Evolutionary conservation across 2,329 filamentous ascomycete species (phyloP).

Genomic region (Teratosphaeria viscida): DNA sequence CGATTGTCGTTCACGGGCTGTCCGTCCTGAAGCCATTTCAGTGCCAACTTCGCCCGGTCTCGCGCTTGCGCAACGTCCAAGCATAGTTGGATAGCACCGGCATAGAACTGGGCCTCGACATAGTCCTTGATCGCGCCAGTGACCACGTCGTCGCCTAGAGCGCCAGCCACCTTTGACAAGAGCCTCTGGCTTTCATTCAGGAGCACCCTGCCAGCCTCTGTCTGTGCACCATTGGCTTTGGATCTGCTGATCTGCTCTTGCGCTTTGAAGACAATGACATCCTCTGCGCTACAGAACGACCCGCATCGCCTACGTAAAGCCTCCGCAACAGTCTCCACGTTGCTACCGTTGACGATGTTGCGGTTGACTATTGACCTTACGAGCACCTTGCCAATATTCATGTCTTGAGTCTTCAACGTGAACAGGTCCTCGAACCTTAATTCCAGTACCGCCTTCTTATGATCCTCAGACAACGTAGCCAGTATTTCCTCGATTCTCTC

Average conservation of each 20-base stretch:
- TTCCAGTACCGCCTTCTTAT: conserved; percentile 58
- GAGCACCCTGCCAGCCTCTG: conserved; percentile 64
- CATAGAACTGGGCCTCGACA: conserved; percentile 74
- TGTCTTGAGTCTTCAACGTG: conserved; percentile 58
- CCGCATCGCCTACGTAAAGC: conserved; percentile 85
- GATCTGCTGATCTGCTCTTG: conserved; percentile 90
- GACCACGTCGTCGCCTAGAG: conserved; percentile 64
- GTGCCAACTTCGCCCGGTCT: conserved; percentile 76
- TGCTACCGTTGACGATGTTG: conserved; percentile 92
- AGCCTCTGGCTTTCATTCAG: conserved; percentile 81
- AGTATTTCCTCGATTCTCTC: conserved; percentile 87
- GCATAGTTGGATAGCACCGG: conserved; percentile 76
- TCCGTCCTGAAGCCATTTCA: conserved; percentile 80
- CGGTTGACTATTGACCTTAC: conserved; percentile 97
- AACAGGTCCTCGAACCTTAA: conserved; percentile 87
- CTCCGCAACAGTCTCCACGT: conserved; percentile 94
- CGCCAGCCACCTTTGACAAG: conserved; percentile 80
- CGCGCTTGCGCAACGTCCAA: conserved; percentile 72
- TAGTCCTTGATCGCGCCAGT: conserved; percentile 70
- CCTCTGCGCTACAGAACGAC: conserved; percentile 93
- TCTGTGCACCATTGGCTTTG: conserved; percentile 63
- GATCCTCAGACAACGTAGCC: conserved; percentile 58
- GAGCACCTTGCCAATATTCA: conserved; percentile 82
- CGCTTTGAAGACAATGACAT: conserved; percentile 96
- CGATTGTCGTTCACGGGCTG: conserved; percentile 62